Conservation (phyloP, 2,329 filamentous ascomycete species). For the Sclerotinia minor region DNA sequence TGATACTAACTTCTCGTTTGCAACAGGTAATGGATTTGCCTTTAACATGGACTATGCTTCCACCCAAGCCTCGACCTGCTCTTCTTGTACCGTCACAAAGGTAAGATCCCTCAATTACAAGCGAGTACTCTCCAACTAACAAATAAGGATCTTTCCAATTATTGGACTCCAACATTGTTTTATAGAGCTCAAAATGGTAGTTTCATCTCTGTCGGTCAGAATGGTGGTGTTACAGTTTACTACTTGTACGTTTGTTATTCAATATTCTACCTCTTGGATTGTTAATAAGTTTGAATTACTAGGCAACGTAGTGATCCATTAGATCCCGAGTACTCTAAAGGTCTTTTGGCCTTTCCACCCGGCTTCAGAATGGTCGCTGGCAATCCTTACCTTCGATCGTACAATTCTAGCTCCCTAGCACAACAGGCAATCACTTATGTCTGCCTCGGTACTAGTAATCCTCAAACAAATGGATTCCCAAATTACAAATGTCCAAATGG, state of each 20-base stretch:
- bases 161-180: slow-evolving; percentile 66
- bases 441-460: slow-evolving; percentile 51
- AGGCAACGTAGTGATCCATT: slow-evolving; percentile 46
- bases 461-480: slow-evolving; percentile 54
- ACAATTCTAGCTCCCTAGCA: slow-evolving; percentile 46
- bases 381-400: slow-evolving; percentile 53
- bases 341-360: slow-evolving; percentile 57
- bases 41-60: slow-evolving; percentile 54
- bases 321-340: slow-evolving; percentile 45
- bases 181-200: slow-evolving; percentile 55
- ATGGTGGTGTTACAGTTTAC: slow-evolving; percentile 57
- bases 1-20: neutral
- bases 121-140: neutral
- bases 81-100: slow-evolving; percentile 60
- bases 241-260: slow-evolving; percentile 47
- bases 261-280: neutral
- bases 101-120: slow-evolving; percentile 34
- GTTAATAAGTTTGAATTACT: slow-evolving; percentile 1
- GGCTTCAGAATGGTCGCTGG: slow-evolving; percentile 68
- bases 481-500: slow-evolving; percentile 54
- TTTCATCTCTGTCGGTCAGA: slow-evolving; percentile 49
- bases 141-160: slow-evolving; percentile 55
- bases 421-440: slow-evolving; percentile 56
- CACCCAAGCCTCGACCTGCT: slow-evolving; percentile 57
- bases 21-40: slow-evolving; percentile 52